These are phyloP conservation scores for Vachellia collinsii DNA, from an alignment of 306 rosid species.

Conservation along the genomic window DNA sequence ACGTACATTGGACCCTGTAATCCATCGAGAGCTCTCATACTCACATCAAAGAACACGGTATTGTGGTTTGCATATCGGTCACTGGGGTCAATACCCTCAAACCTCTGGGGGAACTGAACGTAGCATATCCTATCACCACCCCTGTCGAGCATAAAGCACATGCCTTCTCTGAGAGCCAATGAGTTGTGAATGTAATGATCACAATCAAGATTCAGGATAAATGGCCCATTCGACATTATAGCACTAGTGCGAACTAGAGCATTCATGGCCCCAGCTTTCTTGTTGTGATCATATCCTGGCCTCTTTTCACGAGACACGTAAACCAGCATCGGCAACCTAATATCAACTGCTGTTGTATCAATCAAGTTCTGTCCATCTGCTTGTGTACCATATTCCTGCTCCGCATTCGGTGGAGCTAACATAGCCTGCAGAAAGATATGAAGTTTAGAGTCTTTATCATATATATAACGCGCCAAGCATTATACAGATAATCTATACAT, in stretches of 20 bases:
- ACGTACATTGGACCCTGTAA: constrained; percentile 91
- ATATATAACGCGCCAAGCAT: neutral
- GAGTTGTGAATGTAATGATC: constrained; percentile 88
- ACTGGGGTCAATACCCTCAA: constrained; percentile 83
- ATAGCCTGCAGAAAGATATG: constrained; percentile 57
- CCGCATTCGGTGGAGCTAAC: constrained; percentile 84
- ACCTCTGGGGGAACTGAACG: constrained; percentile 89
- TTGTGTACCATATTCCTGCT: constrained; percentile 68
- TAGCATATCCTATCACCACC: constrained; percentile 87
- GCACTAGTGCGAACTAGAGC: constrained; percentile 87
- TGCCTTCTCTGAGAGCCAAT: constrained; percentile 80
- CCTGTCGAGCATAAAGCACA: constrained; percentile 93
- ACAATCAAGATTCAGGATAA: constrained; percentile 83
- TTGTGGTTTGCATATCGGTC: constrained; percentile 89
- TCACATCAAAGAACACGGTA: constrained; percentile 84
- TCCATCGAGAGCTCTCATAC: constrained; percentile 92
- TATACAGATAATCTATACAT: neutral
- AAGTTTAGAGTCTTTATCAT: neutral
- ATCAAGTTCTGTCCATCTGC: constrained; percentile 69
- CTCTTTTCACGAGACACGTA: constrained; percentile 90
- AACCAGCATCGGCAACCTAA: constrained; percentile 80
- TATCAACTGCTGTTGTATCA: constrained; percentile 71
- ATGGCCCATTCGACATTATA: constrained; percentile 90
- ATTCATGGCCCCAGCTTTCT: constrained; percentile 95
- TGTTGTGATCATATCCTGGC: constrained; percentile 81